A percentile compares a stretch with the other conserved stretches of the same genome.
Conservation (phyloP, 352 stramenopile species). For the Phytophthora kernoviae region DNA sequence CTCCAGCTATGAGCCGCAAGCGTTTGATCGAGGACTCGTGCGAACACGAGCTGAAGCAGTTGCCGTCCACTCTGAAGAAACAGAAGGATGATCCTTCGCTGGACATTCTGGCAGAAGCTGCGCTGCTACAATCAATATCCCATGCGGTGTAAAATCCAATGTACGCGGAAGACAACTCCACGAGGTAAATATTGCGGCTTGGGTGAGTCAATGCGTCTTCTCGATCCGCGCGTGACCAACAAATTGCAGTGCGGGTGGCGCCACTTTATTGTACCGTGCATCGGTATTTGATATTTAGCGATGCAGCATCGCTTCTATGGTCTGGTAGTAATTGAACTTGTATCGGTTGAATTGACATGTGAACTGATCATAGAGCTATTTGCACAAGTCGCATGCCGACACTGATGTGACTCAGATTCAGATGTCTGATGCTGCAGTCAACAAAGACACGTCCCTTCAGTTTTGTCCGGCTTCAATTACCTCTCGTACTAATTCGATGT, state of each 20-base stretch:
- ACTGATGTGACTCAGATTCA: neutral
- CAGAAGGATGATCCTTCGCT: constrained; percentile 50
- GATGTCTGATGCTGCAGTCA: neutral
- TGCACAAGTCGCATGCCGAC: neutral
- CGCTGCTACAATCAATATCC: constrained; percentile 71
- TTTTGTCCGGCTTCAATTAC: too few species aligned
- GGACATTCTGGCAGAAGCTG: constrained; percentile 75
- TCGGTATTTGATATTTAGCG: constrained; percentile 3
- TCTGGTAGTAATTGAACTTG: neutral
- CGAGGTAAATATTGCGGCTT: constrained; percentile 13
- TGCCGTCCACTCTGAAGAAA: constrained; percentile 7
- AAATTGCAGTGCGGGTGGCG: too few species aligned
- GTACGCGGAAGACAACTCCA: neutral
- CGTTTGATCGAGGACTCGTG: constrained; percentile 33
- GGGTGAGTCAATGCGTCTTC: neutral
- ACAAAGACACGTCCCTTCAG: too few species aligned
- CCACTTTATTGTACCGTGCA: too few species aligned
- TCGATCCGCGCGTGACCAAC: too few species aligned
- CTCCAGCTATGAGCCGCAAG: constrained; percentile 34
- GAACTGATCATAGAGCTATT: neutral
- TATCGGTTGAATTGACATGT: neutral
- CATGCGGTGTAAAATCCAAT: constrained; percentile 24
- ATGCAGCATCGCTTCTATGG: constrained; percentile 1
- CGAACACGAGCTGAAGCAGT: constrained; percentile 19
- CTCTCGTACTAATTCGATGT: too few species aligned